Evolutionary conservation across 495 filamentous ascomycete species (phyloP), one percentile per base, ranked within the genome.

Genomic region (Penicillium macrosclerotiorum): DNA sequence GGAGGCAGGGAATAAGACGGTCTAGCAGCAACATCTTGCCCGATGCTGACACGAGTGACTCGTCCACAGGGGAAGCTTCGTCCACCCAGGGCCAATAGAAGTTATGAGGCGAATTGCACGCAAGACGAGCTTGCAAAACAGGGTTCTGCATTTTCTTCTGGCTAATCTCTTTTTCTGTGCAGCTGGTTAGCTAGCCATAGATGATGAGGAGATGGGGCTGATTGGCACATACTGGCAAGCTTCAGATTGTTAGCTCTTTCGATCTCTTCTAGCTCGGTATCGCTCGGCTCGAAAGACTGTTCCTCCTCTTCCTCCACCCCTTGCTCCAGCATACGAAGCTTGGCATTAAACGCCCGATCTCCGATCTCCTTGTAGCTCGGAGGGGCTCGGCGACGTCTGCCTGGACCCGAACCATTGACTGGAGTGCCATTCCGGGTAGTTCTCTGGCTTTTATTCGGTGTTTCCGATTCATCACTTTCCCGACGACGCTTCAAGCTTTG

Each of bases 11-110:
- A 0, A 97, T 78, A 0, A 98, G 74, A 1, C 89, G 81, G 62
- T 97, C 93, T 1, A 98, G 80, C 3, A 98, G 78, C 7, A 94
- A 80, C 90, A 97, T 96, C 66, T 97, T 98, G 8, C 91, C 93
- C 0, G 90, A 95, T 2, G 84, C 79, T 0, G 85, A 90, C 40
- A 96, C 80, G 9, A 97, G 78, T 23, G 75, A 81, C 56, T 92
- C 85, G 59, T 97, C 90, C 1, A 85, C 70, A 1, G 62, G 52
- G 4, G 62, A 55, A 1, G 74, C 55, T 9, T 71, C 64, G 41
- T 79, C 75, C 13, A 64, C 67, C 82, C 89, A 98, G 0, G 93
- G 93, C 72, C 89, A 93, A 69, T 91, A 96, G 70, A 98, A 97
- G 55, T 96, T 92, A 66, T 96, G 92, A 0, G 93, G 93, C 2